phyloP scores from a whole-genome alignment of 331 rosid genomes.

The Saraca asoca region DNA sequence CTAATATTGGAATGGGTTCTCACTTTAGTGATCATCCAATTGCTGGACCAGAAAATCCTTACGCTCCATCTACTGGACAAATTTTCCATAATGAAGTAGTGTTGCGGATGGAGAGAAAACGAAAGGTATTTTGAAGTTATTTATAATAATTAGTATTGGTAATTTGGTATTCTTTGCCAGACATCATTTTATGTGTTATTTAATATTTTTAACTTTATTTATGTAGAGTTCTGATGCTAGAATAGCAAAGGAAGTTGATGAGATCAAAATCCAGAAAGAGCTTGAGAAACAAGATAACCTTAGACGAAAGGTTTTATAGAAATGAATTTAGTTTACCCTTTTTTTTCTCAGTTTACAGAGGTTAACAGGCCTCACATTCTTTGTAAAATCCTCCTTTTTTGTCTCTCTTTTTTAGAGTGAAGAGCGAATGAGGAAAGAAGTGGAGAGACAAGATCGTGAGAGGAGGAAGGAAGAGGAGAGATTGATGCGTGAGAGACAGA shows the following conservation, averaged over 20 bases:
- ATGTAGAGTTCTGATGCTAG: slow-evolving; percentile 75
- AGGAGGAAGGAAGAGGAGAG: slow-evolving; percentile 96
- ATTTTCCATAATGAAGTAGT: slow-evolving; percentile 46
- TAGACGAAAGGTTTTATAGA: slow-evolving; percentile 71
- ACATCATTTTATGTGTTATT: slow-evolving; percentile 29
- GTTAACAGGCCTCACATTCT: slow-evolving; percentile 4
- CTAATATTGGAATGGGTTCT: slow-evolving; percentile 46
- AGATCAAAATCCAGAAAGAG: slow-evolving; percentile 79
- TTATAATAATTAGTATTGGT: slow-evolving; percentile 5
- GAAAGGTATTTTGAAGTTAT: slow-evolving; percentile 59
- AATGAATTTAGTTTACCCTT: slow-evolving; percentile 25
- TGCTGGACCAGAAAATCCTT: slow-evolving; percentile 61
- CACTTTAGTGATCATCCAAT: slow-evolving; percentile 58
- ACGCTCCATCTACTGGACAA: slow-evolving; percentile 60
- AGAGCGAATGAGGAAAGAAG: slow-evolving; percentile 80
- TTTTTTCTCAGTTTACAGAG: too few relatives aligned
- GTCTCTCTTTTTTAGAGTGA: slow-evolving; percentile 56
- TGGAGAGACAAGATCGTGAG: slow-evolving; percentile 91
- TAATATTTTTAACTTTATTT: slow-evolving; percentile 29
- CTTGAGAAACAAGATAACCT: slow-evolving; percentile 92
- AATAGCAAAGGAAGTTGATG: slow-evolving; percentile 75
- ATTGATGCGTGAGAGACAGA: slow-evolving; percentile 84
- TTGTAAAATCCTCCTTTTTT: slow-evolving; percentile 33
- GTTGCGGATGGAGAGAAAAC: slow-evolving; percentile 71
- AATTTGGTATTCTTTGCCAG: slow-evolving; percentile 5